Evolutionary conservation across 768 basidiomycete genomes (phyloP).

Genomic region (Lactifluus hygrophoroides): DNA sequence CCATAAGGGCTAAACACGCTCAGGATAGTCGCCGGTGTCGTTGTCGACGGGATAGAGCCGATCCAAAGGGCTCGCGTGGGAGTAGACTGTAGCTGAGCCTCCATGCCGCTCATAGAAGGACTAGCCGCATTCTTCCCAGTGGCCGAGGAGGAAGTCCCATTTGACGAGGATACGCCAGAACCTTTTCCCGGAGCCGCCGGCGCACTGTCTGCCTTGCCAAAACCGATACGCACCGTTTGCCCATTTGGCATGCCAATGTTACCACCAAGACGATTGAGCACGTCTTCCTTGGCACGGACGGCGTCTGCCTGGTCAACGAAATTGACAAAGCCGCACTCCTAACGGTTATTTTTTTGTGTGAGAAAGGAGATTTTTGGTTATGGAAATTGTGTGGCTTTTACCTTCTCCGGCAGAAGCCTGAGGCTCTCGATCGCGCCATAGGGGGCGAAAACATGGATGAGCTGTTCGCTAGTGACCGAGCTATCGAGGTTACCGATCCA

Average conservation of each 20-base stretch:
- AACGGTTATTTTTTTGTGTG: slow-evolving; percentile 2
- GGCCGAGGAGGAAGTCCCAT: slow-evolving; percentile 54
- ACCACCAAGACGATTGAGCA: slow-evolving; percentile 89
- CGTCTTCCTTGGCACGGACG: slow-evolving; percentile 96
- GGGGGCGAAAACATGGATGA: slow-evolving; percentile 90
- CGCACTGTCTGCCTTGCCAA: slow-evolving; percentile 95
- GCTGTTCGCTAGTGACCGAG: slow-evolving; percentile 87
- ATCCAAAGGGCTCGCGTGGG: slow-evolving; percentile 97
- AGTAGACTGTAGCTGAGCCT: slow-evolving; percentile 79
- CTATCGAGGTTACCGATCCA: slow-evolving; percentile 99
- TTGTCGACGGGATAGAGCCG: slow-evolving; percentile 91
- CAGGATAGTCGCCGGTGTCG: slow-evolving; percentile 88
- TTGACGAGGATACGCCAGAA: slow-evolving; percentile 49
- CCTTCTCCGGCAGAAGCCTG: slow-evolving; percentile 94
- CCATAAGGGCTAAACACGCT: slow-evolving; percentile 97
- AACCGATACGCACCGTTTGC: slow-evolving; percentile 94
- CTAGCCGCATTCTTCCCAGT: slow-evolving; percentile 39
- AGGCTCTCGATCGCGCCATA: slow-evolving; percentile 97
- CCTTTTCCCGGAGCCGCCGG: slow-evolving; percentile 86
- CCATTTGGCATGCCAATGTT: slow-evolving; percentile 93
- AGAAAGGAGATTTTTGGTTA: not conserved
- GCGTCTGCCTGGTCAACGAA: slow-evolving; percentile 94
- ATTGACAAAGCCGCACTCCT: slow-evolving; percentile 99
- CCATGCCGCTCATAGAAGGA: slow-evolving; percentile 58
- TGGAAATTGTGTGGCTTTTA: slow-evolving; percentile 27